These are phyloP conservation scores for Ceratocystis papillata DNA, from an alignment of 2,329 filamentous ascomycete genomes.

Conservation along the genomic window DNA sequence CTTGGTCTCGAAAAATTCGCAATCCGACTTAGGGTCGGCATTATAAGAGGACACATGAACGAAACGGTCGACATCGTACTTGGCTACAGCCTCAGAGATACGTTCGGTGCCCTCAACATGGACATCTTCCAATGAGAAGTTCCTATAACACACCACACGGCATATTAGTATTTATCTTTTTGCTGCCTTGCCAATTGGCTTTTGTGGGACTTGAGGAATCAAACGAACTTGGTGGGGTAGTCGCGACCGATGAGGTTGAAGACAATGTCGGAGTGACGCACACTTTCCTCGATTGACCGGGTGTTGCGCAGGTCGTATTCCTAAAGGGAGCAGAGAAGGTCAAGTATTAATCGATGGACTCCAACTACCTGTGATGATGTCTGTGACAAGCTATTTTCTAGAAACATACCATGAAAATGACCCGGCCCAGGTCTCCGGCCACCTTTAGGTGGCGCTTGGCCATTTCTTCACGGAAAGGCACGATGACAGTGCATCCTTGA, in stretches of 20 bases:
- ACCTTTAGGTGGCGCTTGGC: constrained; percentile 93
- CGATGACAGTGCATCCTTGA: constrained; percentile 84
- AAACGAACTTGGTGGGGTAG: constrained; percentile 81
- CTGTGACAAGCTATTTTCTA: not conserved
- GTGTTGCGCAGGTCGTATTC: constrained; percentile 95
- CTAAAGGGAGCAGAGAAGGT: constrained; percentile 34
- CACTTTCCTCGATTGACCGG: constrained; percentile 87
- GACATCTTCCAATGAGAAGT: constrained; percentile 86
- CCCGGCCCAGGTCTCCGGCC: constrained; percentile 81
- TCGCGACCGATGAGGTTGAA: constrained; percentile 92
- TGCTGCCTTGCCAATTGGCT: not conserved
- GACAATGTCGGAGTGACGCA: constrained; percentile 92
- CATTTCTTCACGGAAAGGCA: constrained; percentile 97
- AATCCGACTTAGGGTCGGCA: constrained; percentile 65
- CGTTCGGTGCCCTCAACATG: constrained; percentile 86
- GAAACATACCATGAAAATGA: constrained; percentile 65
- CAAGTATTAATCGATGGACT: not conserved
- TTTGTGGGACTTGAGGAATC: not conserved
- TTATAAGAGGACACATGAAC: constrained; percentile 96
- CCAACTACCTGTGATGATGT: not conserved
- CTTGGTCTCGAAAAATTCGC: constrained; percentile 89
- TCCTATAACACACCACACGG: constrained; percentile 43
- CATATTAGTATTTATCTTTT: not conserved
- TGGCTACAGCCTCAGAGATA: constrained; percentile 86
- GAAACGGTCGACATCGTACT: constrained; percentile 95